Evolutionary conservation across 768 basidiomycete species (phyloP), one percentile per base, ranked within the genome.

Genomic region (Tubosaeta sp.): DNA sequence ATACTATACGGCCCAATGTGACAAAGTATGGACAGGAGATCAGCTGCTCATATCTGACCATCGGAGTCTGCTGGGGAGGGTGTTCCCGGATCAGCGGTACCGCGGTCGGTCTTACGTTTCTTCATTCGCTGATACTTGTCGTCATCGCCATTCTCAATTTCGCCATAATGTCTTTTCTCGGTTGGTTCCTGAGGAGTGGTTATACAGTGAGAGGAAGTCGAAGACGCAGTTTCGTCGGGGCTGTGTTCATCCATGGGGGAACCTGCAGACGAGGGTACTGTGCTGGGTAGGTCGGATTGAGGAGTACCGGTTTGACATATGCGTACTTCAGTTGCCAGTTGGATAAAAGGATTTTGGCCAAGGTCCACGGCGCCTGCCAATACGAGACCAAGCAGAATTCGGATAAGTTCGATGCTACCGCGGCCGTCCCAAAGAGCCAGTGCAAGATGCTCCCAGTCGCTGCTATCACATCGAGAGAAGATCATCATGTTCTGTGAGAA

Each of bases 321-420:
- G 22, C 38, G 45, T 13, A 18, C 12, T 24, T 43, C 35, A 7
- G 16, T 0, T 16, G 0, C 8, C 18, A 13, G 31, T 25, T 19
- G 16, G 12, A 54, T 19, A 9, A 36, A 38, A 2, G 58, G 51
- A 18, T 46, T 49, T 10, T 49, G 47, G 6, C 57, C 56, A 14
- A 62, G 14, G 14, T 58, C 51, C 0, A 53, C 46, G 1, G 27
- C 3, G 13, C 51, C 30, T 6, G 52, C 53, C 19, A 56, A 36
- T 6, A 51, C 48, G 7, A 60, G 52, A 10, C 58, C 59, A 14
- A 59, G 52, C 34, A 60, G n/a, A 16, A 51, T 34, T 9, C 47
- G 54, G 3, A 59, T 47, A 14, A 60, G 41, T 34, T 60, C 55
- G 16, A 57, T 48, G 16, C 48, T 47, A 0, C 55, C 52, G n/a